Conservation (phyloP, 441 rosid genomes). For the Aquilaria agallochum region DNA sequence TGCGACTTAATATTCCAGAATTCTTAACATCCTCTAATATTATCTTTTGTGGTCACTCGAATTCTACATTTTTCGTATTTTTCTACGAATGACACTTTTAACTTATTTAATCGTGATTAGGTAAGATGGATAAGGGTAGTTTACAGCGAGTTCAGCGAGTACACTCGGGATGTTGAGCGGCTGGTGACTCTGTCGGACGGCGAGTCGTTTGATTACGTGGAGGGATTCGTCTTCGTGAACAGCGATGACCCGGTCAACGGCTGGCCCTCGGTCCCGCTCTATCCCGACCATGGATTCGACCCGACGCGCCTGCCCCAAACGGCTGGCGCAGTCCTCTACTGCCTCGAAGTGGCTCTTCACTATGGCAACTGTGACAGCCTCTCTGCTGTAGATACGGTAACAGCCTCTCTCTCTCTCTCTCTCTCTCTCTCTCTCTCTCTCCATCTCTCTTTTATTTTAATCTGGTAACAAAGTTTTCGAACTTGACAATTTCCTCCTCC, state of each 20-base stretch:
- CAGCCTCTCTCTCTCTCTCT: not conserved
- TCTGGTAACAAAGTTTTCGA: no score
- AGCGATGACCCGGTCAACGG: constrained; percentile 79
- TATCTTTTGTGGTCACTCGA: not conserved
- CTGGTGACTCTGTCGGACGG: constrained; percentile 54
- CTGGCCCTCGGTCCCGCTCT: constrained; percentile 70
- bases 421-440: no score
- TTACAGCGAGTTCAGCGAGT: constrained; percentile 67
- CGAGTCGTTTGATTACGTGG: constrained; percentile 77
- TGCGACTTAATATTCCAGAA: constrained; percentile 13
- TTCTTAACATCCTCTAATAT: not conserved
- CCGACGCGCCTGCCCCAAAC: constrained; percentile 34
- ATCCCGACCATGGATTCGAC: constrained; percentile 37
- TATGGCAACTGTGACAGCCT: constrained; percentile 33
- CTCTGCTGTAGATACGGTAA: constrained; percentile 64
- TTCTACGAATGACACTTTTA: constrained; percentile 26
- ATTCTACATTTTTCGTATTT: not conserved
- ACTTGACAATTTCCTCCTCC: no score
- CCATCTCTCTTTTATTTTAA: no score
- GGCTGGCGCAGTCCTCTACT: constrained; percentile 77
- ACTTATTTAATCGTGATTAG: constrained; percentile 33
- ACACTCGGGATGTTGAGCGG: constrained; percentile 68
- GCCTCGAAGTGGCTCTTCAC: constrained; percentile 80
- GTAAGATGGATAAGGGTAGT: constrained; percentile 92
- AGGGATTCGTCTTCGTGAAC: constrained; percentile 86